Base-by-base conservation (phyloP, 192 early-diverging fungal genomes). In the Coemansia sp. region DNA sequence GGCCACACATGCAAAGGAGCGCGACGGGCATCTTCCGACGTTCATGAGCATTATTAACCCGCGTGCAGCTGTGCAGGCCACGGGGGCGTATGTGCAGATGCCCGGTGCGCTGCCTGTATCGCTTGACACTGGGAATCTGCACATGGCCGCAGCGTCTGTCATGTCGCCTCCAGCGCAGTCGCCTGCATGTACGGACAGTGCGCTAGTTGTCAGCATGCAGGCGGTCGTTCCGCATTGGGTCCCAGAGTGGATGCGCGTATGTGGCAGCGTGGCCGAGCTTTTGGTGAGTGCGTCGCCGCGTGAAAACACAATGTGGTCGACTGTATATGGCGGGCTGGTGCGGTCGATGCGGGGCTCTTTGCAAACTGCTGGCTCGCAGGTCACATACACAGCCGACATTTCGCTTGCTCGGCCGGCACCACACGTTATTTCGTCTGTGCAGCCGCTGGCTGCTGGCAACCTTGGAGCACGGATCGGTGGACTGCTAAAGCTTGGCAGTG, bases 11-110 rank as follows among this genome's bases (percentile, higher is more conserved):
- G 37, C n/a, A 32, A 45, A 27, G 14, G 58, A 37, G 14, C 68
- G 68, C 25, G 65, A 64, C 45, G 22, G 57, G 14, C 41, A 19
- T 5, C 21, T 64, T 21, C 69, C 74, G 57, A 70, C 77, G 37
- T 80, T 80, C 22, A 71, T 68, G 25, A 80, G 65, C 62, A 80
- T 80, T 39, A 74, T 80, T 39, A 71, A 65, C 19, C 71, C 76
- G 22, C 64, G 68, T 6, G n/a, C 53, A 57, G 17, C 35, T 1
- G 17, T 4, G 10, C 41, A 47, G 17, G 39, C 41, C 11, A 15
- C 53, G 6, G 37, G 37, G 45, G 22, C 2, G n/a, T 37, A 15
- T 9, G 57, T 59, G 15, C 67, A 70, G 29, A 73, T 73, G 70
- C 67, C 76, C 8, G 76, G 76, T 19, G 35, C 64, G 1, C 32